These are phyloP conservation scores for Talaromyces sp. DNA, from an alignment of 2,329 filamentous ascomycete species.

Conservation along the genomic window DNA sequence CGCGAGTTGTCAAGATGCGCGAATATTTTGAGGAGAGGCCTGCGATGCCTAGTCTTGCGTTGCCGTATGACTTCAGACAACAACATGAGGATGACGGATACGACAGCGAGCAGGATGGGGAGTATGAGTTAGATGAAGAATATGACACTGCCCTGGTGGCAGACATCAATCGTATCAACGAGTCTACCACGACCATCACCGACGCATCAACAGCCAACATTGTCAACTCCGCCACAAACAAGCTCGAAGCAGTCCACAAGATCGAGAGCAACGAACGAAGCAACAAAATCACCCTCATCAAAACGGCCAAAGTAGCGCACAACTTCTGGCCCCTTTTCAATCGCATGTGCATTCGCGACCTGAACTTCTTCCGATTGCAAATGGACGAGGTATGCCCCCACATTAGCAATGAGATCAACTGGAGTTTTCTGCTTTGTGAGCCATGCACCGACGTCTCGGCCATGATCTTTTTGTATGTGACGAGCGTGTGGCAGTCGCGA, in stretches of 20 bases:
- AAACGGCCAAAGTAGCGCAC: not conserved
- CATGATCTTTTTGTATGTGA: conserved; percentile 6
- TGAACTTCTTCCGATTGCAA: not conserved
- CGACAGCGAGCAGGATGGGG: not conserved
- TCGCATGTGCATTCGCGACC: not conserved
- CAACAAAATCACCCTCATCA: not conserved
- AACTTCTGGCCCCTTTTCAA: conserved; percentile 9
- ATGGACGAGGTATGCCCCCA: not conserved
- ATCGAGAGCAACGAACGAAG: not conserved
- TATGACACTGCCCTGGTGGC: not conserved
- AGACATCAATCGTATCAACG: not conserved
- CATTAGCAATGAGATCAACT: conserved; percentile 20
- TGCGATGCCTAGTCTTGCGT: not conserved
- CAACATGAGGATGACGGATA: not conserved
- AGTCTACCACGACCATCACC: not conserved
- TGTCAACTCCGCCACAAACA: not conserved
- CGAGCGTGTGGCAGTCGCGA: conserved; percentile 1
- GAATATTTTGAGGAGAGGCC: not conserved
- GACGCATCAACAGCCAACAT: not conserved
- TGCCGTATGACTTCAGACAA: not conserved
- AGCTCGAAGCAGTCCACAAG: not conserved
- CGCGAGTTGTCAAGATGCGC: not conserved
- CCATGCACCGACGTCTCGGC: conserved; percentile 9
- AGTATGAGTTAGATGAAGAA: not conserved
- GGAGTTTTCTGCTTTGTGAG: conserved; percentile 19